Conservation (phyloP, 768 basidiomycete genomes). For the Macrolepiota albuminosa region DNA sequence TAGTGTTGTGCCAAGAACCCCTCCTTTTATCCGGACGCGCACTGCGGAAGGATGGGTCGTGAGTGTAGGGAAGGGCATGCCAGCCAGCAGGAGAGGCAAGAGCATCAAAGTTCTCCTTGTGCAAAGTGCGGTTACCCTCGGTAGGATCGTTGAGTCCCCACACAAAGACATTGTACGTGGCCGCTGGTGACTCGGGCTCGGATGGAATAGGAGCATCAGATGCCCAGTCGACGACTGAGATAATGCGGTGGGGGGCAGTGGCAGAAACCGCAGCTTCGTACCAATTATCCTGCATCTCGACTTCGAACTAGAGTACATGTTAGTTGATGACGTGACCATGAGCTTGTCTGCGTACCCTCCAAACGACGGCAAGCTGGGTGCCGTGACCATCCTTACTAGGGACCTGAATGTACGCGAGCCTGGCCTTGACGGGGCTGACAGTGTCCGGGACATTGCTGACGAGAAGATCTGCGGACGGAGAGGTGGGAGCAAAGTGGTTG, state of each 20-base stretch:
- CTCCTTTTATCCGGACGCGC: slow-evolving; percentile 20
- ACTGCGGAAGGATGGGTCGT: slow-evolving; percentile 53
- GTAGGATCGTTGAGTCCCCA: slow-evolving; percentile 87
- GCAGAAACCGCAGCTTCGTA: slow-evolving; percentile 87
- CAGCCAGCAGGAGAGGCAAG: slow-evolving; percentile 87
- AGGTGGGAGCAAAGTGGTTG: slow-evolving; percentile 42
- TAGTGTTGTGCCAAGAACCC: slow-evolving; percentile 55
- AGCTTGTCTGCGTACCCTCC: slow-evolving; percentile 50
- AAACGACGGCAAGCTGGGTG: slow-evolving; percentile 69
- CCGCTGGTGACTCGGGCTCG: slow-evolving; percentile 27
- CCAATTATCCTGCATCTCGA: slow-evolving; percentile 95
- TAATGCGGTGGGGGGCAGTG: slow-evolving; percentile 65
- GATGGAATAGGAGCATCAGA: slow-evolving; percentile 55
- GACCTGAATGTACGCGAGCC: slow-evolving; percentile 78
- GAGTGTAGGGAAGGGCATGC: slow-evolving; percentile 74
- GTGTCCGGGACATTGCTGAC: slow-evolving; percentile 70
- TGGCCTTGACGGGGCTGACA: slow-evolving; percentile 75
- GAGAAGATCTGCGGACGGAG: slow-evolving; percentile 31
- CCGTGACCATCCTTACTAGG: slow-evolving; percentile 56
- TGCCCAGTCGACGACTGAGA: slow-evolving; percentile 94
- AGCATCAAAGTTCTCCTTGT: slow-evolving; percentile 67
- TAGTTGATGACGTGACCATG: background rate
- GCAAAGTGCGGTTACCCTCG: slow-evolving; percentile 53
- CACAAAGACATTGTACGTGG: slow-evolving; percentile 68
- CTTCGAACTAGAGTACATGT: slow-evolving; percentile 56